A percentile compares a stretch with the other conserved stretches of the same genome.
Evolutionary conservation across 495 filamentous ascomycete genomes (phyloP).

Genomic region (Penicillium robsamsonii): DNA sequence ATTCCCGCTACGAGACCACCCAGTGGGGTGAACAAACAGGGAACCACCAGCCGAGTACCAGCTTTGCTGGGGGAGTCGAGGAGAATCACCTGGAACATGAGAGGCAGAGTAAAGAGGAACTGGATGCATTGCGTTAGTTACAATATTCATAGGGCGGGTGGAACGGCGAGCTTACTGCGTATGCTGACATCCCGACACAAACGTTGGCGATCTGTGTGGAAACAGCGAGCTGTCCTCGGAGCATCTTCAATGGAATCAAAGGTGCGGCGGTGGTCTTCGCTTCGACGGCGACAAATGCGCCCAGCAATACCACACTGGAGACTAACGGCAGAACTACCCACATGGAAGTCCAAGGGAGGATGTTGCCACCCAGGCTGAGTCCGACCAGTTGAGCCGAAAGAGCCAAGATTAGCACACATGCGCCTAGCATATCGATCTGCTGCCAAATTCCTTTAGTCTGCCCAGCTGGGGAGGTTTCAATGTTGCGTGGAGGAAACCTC

Average conservation of each 20-base stretch:
- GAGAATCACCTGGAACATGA: constrained; percentile 63
- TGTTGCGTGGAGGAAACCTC: constrained; percentile 34
- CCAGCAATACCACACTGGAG: constrained; percentile 50
- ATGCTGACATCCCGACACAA: constrained; percentile 59
- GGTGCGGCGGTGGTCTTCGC: constrained; percentile 58
- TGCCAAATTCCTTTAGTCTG: constrained; percentile 46
- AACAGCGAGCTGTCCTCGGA: constrained; percentile 51
- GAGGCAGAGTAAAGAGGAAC: constrained; percentile 64
- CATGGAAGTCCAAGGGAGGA: constrained; percentile 55
- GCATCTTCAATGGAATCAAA: constrained; percentile 57
- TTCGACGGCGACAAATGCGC: constrained; percentile 53
- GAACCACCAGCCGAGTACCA: constrained; percentile 57
- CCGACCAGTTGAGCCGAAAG: constrained; percentile 58
- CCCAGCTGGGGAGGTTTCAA: constrained; percentile 19
- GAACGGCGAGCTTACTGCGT: constrained; percentile 49
- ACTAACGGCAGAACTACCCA: constrained; percentile 55
- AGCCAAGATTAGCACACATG: constrained; percentile 54
- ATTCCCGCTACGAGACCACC: constrained; percentile 60
- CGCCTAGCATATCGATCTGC: constrained; percentile 56
- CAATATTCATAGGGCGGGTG: background rate
- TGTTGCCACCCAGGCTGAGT: constrained; percentile 60
- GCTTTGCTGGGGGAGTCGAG: constrained; percentile 60
- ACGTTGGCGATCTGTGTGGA: constrained; percentile 59
- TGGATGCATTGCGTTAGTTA: constrained; percentile 21
- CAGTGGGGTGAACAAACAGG: constrained; percentile 60